A percentile compares a stretch with the other conserved stretches of the same genome.
These are phyloP conservation scores for Paracoccidioides brasiliensis DNA, from an alignment of 2,329 filamentous ascomycete genomes.

Conservation along the genomic window DNA sequence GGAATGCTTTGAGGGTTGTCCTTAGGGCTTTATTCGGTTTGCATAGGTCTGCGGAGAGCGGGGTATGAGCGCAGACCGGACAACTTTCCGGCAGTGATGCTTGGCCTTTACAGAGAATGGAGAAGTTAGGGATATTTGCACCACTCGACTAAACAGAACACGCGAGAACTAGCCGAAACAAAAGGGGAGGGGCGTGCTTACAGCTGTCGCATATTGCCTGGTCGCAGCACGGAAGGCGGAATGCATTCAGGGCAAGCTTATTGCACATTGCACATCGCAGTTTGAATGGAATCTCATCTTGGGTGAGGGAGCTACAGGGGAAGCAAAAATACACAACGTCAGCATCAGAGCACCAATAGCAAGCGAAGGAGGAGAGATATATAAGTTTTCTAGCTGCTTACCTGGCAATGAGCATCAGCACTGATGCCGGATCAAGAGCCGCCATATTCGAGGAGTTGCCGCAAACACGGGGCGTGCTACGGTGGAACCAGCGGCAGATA, in stretches of 20 bases:
- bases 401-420: conserved; percentile 33
- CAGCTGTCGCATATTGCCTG: conserved; percentile 86
- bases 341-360: too few species aligned
- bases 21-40: conserved; percentile 82
- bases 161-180: background rate
- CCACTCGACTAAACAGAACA: too few species aligned
- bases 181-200: conserved; percentile 35
- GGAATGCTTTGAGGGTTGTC: conserved; percentile 79
- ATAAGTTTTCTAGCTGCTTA: conserved; percentile 11
- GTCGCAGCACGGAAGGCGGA: conserved; percentile 86
- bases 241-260: conserved; percentile 79
- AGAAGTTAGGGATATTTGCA: conserved; percentile 1
- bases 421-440: conserved; percentile 27
- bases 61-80: conserved; percentile 85
- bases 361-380: too few species aligned
- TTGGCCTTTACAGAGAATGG: conserved; percentile 45
- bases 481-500: background rate
- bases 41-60: conserved; percentile 74
- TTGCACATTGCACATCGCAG: conserved; percentile 89
- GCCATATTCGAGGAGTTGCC: conserved; percentile 19
- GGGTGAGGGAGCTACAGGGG: conserved; percentile 51
- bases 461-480: background rate
- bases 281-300: conserved; percentile 88
- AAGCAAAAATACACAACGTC: too few species aligned
- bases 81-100: conserved; percentile 63